Evolutionary conservation across 1,284 basidiomycete species (phyloP), one percentile per base, ranked within the genome.

Genomic region (Psilocybe mexicana): DNA sequence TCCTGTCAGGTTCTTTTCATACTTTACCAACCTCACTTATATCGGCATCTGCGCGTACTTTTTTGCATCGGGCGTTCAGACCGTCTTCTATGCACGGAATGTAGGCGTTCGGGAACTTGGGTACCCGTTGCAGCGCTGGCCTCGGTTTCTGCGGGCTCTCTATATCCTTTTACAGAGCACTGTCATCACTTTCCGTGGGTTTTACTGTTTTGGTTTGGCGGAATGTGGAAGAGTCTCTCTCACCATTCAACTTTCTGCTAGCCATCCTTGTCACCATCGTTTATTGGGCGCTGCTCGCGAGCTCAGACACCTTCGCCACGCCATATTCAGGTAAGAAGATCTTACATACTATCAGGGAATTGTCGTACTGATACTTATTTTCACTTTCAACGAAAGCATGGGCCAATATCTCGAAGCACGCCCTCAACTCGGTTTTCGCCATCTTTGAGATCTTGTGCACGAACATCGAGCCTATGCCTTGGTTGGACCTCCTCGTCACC

Each of bases 211-310:
- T 18, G 56, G 53, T 51, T 43, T 53, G 35, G 4, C 1, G 14
- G 6, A 12, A 7, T 23, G 10, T 33, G 14, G n/a, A n/a, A 48
- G 5, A n/a, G 14, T 3, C 24, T 38, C 33, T n/a, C 1, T 42
- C 55, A 35, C 28, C 18, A 43, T 25, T 48, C 23, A 0, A 44
- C 23, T 8, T 26, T 3, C 18, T 30, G 60, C 5, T 62, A 86
- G 88, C 90, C 3, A 72, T 92, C 56, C 67, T 92, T 25, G 86
- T 90, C 1, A 88, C 86, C 0, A 72, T 80, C 35, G 84, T 90
- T 0, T 92, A 76, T 67, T 92, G 90, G 89, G 65, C 76, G 0
- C 64, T 90, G 6, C 74, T 91, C 2, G 65, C 82, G 1, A 68
- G 70, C 3, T 54, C 79, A 0, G 26, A 62, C 0, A 80, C 79